A percentile compares a stretch with the other conserved stretches of the same genome.
These are phyloP conservation scores for Albugo candida DNA, from an alignment of 352 stramenopile genomes.

Conservation along the genomic window DNA sequence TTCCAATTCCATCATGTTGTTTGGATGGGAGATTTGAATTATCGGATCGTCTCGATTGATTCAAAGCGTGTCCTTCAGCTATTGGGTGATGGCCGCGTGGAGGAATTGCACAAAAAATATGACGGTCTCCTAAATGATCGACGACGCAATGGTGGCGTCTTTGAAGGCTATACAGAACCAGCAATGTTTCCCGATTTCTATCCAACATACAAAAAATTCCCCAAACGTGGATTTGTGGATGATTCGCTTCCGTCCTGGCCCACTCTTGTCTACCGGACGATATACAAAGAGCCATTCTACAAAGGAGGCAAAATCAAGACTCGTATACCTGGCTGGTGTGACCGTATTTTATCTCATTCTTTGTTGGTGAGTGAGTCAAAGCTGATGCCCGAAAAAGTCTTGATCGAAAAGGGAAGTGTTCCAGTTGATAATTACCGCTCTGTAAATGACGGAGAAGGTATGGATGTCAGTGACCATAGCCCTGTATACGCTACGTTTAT, in stretches of 20 bases:
- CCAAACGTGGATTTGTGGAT: constrained; percentile 43
- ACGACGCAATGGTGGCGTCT: constrained; percentile 33
- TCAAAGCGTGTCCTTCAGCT: constrained; percentile 59
- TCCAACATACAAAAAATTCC: constrained; percentile 80
- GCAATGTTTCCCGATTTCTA: constrained; percentile 77
- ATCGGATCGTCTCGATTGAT: constrained; percentile 58
- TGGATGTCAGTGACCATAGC: constrained; percentile 72
- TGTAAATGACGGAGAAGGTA: constrained; percentile 58
- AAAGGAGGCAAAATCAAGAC: constrained; percentile 81
- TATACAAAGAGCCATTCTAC: constrained; percentile 81
- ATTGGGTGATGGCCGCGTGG: constrained; percentile 50
- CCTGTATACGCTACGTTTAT: constrained; percentile 60
- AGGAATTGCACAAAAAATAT: constrained; percentile 69
- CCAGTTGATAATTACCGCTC: constrained; percentile 62
- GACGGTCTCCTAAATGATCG: constrained; percentile 68
- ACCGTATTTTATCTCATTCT: constrained; percentile 73
- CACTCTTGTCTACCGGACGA: constrained; percentile 47
- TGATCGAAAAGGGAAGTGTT: not conserved
- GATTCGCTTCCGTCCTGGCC: constrained; percentile 42
- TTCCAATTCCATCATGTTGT: constrained; percentile 80
- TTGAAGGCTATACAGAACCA: constrained; percentile 66
- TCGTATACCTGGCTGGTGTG: constrained; percentile 70
- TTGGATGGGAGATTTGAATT: constrained; percentile 82
- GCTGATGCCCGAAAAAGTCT: constrained; percentile 52
- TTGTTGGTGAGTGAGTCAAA: constrained; percentile 63